Conservation (phyloP, 371 early-diverging fungal species). For the Mucor racemosus region DNA sequence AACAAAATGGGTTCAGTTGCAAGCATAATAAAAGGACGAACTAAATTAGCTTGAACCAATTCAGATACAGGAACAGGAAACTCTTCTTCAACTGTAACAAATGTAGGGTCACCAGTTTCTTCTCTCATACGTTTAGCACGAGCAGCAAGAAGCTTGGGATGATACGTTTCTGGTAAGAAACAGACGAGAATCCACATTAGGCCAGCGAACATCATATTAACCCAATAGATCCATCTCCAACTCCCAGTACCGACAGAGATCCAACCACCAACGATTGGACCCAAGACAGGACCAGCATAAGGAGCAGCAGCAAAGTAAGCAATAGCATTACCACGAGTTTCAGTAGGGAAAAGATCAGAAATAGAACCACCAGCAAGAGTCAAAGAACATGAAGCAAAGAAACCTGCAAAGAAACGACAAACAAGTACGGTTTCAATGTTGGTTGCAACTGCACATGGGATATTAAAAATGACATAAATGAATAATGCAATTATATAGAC, state of each 20-base stretch:
- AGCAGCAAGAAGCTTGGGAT: constrained; percentile 39
- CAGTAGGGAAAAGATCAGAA: constrained; percentile 43
- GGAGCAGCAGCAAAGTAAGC: constrained; percentile 57
- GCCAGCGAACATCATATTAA: constrained; percentile 48
- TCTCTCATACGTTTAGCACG: constrained; percentile 35
- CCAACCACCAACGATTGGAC: constrained; percentile 54
- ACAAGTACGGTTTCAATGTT: constrained; percentile 48
- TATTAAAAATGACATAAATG: constrained; percentile 43
- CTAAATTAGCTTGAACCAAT: constrained; percentile 36
- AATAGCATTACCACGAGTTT: constrained; percentile 47
- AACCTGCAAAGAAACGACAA: constrained; percentile 49
- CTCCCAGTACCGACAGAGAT: constrained; percentile 41
- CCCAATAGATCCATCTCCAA: constrained; percentile 59
- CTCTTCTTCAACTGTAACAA: constrained; percentile 43
- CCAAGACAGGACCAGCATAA: constrained; percentile 51
- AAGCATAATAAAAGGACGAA: constrained; percentile 47
- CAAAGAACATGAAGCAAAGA: constrained; percentile 42
- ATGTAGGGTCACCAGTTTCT: constrained; percentile 40
- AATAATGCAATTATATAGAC: constrained; percentile 40
- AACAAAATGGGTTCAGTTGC: constrained; percentile 46
- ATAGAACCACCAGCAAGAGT: constrained; percentile 52
- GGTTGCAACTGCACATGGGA: constrained; percentile 47
- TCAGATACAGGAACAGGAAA: constrained; percentile 37
- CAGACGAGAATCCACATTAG: constrained; percentile 45
- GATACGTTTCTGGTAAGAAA: constrained; percentile 49